A percentile compares a stretch with the other conserved stretches of the same genome.
Evolutionary conservation across 139 green algal species (phyloP).

Genomic region (Ettlia oleoabundans): DNA sequence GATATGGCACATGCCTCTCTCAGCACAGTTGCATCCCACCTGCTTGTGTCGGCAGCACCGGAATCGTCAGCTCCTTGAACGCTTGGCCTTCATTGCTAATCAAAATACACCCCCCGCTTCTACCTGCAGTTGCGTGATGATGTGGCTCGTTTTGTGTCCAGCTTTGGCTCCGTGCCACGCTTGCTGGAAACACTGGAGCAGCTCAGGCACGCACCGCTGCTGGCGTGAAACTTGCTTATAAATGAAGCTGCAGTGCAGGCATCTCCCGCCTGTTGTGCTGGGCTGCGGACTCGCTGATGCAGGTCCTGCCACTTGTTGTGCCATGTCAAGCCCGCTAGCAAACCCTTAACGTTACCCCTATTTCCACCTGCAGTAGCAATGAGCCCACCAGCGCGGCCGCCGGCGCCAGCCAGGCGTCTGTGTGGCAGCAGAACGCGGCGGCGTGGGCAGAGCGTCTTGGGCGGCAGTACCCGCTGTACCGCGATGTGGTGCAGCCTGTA

Average conservation of each 20-base stretch:
- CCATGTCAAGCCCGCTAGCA: not conserved
- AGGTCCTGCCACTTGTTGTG: too few species aligned
- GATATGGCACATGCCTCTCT: too few species aligned
- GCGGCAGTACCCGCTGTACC: slow-evolving; percentile 72
- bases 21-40: slow-evolving; percentile 42
- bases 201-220: not conserved
- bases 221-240: not conserved
- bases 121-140: slow-evolving; percentile 48
- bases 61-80: not conserved
- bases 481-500: slow-evolving; percentile 87
- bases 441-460: slow-evolving; percentile 61
- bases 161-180: slow-evolving; percentile 32
- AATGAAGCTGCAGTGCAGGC: not conserved
- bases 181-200: not conserved
- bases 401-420: slow-evolving; percentile 10
- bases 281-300: too few species aligned
- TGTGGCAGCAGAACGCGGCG: slow-evolving; percentile 58
- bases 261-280: not conserved
- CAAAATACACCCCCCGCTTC: not conserved
- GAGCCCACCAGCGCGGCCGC: slow-evolving; percentile 24
- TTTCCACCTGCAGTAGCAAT: not conserved
- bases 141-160: slow-evolving; percentile 51
- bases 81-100: too few species aligned
- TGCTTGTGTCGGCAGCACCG: slow-evolving; percentile 34
- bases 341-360: not conserved